These are phyloP conservation scores for Trametopsis cervina DNA, from an alignment of 768 basidiomycete species.

Conservation along the genomic window DNA sequence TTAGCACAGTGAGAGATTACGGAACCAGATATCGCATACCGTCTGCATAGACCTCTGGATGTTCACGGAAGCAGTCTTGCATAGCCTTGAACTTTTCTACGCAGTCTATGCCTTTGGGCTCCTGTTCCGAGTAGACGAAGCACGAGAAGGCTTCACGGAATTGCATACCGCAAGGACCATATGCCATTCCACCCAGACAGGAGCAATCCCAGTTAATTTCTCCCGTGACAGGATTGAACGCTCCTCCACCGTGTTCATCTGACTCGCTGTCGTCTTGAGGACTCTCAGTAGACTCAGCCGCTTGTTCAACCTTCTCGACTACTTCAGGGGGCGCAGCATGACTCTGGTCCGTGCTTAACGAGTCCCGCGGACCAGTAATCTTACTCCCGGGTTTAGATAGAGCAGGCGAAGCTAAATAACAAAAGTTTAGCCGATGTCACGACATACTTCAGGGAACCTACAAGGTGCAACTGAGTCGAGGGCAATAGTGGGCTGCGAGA, in stretches of 20 bases:
- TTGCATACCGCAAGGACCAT: slow-evolving; percentile 90
- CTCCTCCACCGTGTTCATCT: slow-evolving; percentile 32
- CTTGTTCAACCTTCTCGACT: not conserved
- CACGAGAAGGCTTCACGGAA: slow-evolving; percentile 97
- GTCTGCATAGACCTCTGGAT: slow-evolving; percentile 93
- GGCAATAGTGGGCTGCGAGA: slow-evolving; percentile 15
- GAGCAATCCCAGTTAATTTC: slow-evolving; percentile 99
- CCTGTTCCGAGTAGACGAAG: slow-evolving; percentile 89
- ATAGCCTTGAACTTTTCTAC: slow-evolving; percentile 96
- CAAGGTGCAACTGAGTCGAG: slow-evolving; percentile 18
- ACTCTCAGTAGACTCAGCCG: not conserved
- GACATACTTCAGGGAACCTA: too few species aligned
- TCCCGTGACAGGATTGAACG: slow-evolving; percentile 93
- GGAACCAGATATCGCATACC: too few species aligned
- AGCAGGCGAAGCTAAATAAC: too few species aligned
- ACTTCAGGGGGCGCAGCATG: not conserved
- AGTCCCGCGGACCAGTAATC: not conserved
- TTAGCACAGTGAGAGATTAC: slow-evolving; percentile 2
- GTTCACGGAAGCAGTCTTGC: slow-evolving; percentile 95
- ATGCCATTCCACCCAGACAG: slow-evolving; percentile 97
- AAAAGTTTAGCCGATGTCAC: too few species aligned
- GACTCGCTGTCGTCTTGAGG: slow-evolving; percentile 22
- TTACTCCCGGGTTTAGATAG: too few species aligned
- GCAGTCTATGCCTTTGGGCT: slow-evolving; percentile 97
- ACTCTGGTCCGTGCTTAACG: not conserved